phyloP scores from a whole-genome alignment of 2,329 filamentous ascomycete genomes.

The Chaetomiaceae sp. region DNA sequence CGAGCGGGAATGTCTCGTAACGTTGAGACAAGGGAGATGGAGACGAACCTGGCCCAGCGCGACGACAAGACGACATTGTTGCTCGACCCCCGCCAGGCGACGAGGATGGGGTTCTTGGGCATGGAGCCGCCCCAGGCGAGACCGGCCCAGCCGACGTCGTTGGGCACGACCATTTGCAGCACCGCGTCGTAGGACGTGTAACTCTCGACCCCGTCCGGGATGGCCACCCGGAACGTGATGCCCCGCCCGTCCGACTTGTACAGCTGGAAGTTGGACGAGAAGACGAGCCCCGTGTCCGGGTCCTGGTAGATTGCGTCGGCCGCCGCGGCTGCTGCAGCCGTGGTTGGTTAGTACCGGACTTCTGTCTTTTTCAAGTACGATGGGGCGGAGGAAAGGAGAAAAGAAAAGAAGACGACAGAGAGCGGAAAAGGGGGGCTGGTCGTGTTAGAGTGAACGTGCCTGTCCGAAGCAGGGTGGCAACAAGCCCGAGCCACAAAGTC shows the following conservation, averaged over 20 bases:
- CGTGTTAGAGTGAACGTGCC: constrained; percentile 15
- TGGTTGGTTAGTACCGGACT: background rate
- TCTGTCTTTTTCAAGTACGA: too few species aligned
- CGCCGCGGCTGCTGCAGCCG: constrained; percentile 9
- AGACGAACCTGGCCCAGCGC: constrained; percentile 43
- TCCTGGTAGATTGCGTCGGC: constrained; percentile 30
- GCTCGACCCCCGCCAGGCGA: constrained; percentile 38
- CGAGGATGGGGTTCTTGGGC: constrained; percentile 41
- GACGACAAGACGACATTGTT: constrained; percentile 37
- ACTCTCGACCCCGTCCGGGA: constrained; percentile 17
- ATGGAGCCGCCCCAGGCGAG: constrained; percentile 45
- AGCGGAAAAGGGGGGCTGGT: too few species aligned
- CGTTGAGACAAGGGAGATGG: too few species aligned
- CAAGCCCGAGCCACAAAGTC: constrained; percentile 19
- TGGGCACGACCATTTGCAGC: constrained; percentile 39
- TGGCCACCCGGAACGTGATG: constrained; percentile 26
- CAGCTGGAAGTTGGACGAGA: constrained; percentile 28
- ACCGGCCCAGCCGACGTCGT: constrained; percentile 42
- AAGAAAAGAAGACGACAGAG: too few species aligned
- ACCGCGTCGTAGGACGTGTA: constrained; percentile 23
- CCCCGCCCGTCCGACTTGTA: constrained; percentile 35
- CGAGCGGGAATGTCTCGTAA: too few species aligned
- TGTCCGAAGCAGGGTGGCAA: constrained; percentile 17
- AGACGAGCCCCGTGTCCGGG: constrained; percentile 39
- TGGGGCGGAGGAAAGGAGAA: too few species aligned